Evolutionary conservation across 371 early-diverging fungal species (phyloP), one percentile per base, ranked within the genome.

Genomic region (Rhizopus delemar): DNA sequence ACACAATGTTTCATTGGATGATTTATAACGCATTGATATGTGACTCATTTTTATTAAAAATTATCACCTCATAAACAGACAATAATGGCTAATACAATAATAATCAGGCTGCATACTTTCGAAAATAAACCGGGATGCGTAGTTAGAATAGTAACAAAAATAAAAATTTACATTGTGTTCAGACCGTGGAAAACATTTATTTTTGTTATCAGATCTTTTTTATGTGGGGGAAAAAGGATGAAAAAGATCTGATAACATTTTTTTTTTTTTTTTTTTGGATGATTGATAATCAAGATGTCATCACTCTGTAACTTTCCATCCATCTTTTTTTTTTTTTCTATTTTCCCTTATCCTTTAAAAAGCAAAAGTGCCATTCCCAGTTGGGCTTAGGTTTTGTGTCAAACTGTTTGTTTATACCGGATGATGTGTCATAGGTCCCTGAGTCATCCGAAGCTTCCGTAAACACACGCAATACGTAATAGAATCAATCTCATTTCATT

Each of bases 191-290:
- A 43, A 38, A 38, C 39, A 38, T 43, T n/a, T 15, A n/a, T 43
- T n/a, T 43, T 48, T 48, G 5, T 48, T 48, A 48, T 48, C 48
- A 48, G 48, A 48, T 48, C 48, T 28, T 48, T 48, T 48, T 13
- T 22, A 22, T 8, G 22, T 22, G 22, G 22, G 22, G 22, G 22
- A 22, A 22, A 22, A 22, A 22, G 22, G 22, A 22, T 22, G 2
- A 22, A 45, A 16, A 45, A 45, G 46, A 45, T 45, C 46, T 45
- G 46, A 45, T 45, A 45, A 45, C n/a, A n/a, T 6, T 45, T 45
- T 45, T 13, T 45, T 45, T 4, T 45, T 45, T 45, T 45, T 3
- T 45, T 45, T 45, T 39, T 39, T 39, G 2, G 22, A 22, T 22
- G 22, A 22, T 22, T 22, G 22, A 39, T 9, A 39, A 9, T 9